Percentiles rank a stretch among this genome's conserved stretches.
Evolutionary conservation across 208 protist species (phyloP).

Genomic region (Phytomonas francai): DNA sequence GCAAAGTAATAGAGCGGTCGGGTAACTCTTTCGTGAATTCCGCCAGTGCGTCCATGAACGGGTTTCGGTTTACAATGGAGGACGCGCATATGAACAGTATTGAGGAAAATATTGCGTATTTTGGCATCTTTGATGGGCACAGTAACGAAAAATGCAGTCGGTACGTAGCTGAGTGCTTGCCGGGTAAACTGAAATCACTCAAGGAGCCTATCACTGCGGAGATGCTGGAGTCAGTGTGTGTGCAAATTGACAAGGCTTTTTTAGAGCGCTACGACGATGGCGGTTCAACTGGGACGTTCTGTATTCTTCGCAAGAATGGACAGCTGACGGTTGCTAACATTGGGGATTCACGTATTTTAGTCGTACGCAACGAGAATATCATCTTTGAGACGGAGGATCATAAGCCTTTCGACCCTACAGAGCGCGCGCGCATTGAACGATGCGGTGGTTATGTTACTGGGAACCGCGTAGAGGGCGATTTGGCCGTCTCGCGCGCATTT

Average conservation of each 20-base stretch:
- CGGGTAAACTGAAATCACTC: conserved; percentile 37
- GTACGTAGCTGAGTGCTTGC: conserved; percentile 65
- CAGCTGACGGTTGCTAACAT: conserved; percentile 77
- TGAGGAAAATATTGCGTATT: conserved; percentile 31
- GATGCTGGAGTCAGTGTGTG: conserved; percentile 61
- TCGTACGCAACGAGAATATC: conserved; percentile 47
- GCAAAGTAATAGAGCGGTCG: conserved; percentile 73
- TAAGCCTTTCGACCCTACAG: conserved; percentile 70
- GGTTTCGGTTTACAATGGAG: conserved; percentile 83
- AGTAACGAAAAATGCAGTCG: conserved; percentile 70
- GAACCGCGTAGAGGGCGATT: conserved; percentile 88
- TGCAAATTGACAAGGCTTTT: conserved; percentile 71
- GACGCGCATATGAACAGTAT: conserved; percentile 76
- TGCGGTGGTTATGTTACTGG: conserved; percentile 81
- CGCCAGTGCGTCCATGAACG: conserved; percentile 60
- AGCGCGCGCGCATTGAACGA: conserved; percentile 78
- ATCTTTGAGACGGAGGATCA: conserved; percentile 86
- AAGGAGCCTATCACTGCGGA: conserved; percentile 43
- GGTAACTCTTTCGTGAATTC: conserved; percentile 50
- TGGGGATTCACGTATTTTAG: conserved; percentile 87
- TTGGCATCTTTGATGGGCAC: conserved; percentile 90
- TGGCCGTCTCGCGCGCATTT: conserved; percentile 90
- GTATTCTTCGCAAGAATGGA: conserved; percentile 43
- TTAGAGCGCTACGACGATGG: conserved; percentile 48
- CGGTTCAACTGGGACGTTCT: conserved; percentile 82